Base-by-base conservation (phyloP, 345 rosid species). In the Pistacia integerrima region DNA sequence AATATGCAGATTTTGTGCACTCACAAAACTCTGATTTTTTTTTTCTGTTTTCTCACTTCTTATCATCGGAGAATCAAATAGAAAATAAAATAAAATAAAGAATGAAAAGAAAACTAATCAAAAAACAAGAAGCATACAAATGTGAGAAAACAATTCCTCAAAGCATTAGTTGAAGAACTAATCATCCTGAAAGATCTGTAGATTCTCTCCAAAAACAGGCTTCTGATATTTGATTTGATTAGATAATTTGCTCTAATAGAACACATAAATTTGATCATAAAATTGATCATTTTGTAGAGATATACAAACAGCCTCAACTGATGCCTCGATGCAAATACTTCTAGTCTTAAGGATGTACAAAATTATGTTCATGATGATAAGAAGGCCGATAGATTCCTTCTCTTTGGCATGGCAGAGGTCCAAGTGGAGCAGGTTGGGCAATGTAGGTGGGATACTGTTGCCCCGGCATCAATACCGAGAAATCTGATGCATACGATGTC, bases 361-460 rank as follows among this genome's bases (percentile, higher is more conserved):
- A 76, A 62, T 77, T 77, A 70, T 66, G 89, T 67, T 86, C 78
- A 69, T 88, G 94, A 55, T 86, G 77, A 69, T 88, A 93, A 60
- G 85, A 72, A 70, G 97, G 94, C 91, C 92, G 90, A 65, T 57
- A 71, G 46, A 86, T 80, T 76, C 87, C 85, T 85, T 94, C 97
- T 82, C 98, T 89, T 14, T 78, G 77, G 77, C 97, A 91, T 62
- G 97, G 93, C n/a, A 92, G 84, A 22, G 98, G 97, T 56, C 93
- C 90, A n/a, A 92, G 84, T n/a, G 98, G 97, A 60, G 97, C 90
- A n/a, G 91, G 93, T 73, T 88, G 91, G 13, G 98, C 98, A 67
- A 94, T 89, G 82, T 77, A 88, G 69, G 96, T 91, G 14, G 99
- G 97, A 49, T 83, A 52, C 20, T 84, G 82, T 75, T 90, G 89